A percentile compares a stretch with the other conserved stretches of the same genome.
Conservation (phyloP, 495 filamentous ascomycete species). For the Aspergillus haitiensis region DNA sequence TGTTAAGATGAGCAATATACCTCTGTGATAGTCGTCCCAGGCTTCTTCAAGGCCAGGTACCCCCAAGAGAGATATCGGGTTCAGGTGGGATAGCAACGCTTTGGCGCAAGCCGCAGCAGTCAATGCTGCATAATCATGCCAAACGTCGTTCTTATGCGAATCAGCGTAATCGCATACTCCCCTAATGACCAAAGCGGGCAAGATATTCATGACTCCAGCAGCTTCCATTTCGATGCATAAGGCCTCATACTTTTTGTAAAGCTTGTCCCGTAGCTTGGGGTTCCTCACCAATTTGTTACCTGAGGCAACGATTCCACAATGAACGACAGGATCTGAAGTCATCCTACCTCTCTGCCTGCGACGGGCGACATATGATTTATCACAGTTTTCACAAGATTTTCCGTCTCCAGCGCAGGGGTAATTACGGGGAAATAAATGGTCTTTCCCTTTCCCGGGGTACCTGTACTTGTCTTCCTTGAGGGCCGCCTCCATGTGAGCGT, state of each 20-base stretch:
- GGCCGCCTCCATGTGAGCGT: neutral
- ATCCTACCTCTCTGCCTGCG: neutral
- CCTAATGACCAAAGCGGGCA: slow-evolving; percentile 32
- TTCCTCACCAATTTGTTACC: neutral
- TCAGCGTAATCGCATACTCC: slow-evolving; percentile 41
- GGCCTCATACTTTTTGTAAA: neutral
- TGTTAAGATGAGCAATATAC: neutral
- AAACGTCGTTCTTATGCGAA: slow-evolving; percentile 35
- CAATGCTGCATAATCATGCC: slow-evolving; percentile 37
- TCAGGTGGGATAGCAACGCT: slow-evolving; percentile 9
- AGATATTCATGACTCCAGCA: slow-evolving; percentile 28
- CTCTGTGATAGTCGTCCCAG: neutral
- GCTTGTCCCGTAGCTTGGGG: neutral
- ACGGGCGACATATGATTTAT: neutral
- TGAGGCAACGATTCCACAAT: neutral
- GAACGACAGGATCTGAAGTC: neutral
- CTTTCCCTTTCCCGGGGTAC: neutral
- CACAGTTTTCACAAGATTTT: neutral
- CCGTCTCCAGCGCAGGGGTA: neutral
- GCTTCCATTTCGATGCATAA: slow-evolving; percentile 19
- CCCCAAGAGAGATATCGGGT: too few relatives aligned
- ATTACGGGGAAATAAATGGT: neutral
- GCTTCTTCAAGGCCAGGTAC: neutral
- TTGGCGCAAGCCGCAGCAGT: slow-evolving; percentile 27
- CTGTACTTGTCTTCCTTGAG: neutral